Evolutionary conservation across 2,329 filamentous ascomycete species (phyloP), one percentile per base, ranked within the genome.

Genomic region (Neocucurbitaria cava): DNA sequence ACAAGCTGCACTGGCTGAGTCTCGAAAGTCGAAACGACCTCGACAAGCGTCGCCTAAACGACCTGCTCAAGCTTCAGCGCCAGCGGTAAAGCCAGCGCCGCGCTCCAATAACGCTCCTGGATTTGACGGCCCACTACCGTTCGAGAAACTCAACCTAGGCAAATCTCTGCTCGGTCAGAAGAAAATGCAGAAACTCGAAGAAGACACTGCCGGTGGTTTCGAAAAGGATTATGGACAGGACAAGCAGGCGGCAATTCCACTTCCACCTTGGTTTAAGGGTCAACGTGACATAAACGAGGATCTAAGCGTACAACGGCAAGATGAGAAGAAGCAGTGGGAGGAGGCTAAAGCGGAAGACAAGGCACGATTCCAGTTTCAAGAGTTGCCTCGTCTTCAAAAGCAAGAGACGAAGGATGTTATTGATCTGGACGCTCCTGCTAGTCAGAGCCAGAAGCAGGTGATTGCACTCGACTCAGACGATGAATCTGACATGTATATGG

Each of bases 121-220:
- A 3, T 90, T 96, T 68, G 85, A 86, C 61, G 94, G 94, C 0
- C 92, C 93, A 0, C 76, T 99, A 5, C 95, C 95, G 0, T 99
- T 99, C 68, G 92, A 96, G 64, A 94, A 83, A 46, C 77, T 89
- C 6, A 83, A 92, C 69, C 82, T 96, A 1, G 87, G 89, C 40
- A 87, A 85, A 46, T 88, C 85, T 31, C 74, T 79, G 10, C 72
- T 79, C 13, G 80, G 78, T 24, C 82, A 77, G 72, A 83, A 79
- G 73, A 84, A 79, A 64, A 82, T 78, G 78, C 79, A 79, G 66
- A 81, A 75, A 61, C 78, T 78, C 47, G 77, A 84, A 52, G 79
- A 83, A 47, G 82, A 85, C 5, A 74, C 79, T 55, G 83, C 85
- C 33, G 89, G 89, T 20, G 89, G 89, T 0, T 91, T 92, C 65